A percentile compares a stretch with the other conserved stretches of the same genome.
phyloP scores from a whole-genome alignment of 805 yeast genomes.

The Metschnikowia arizonensis region DNA sequence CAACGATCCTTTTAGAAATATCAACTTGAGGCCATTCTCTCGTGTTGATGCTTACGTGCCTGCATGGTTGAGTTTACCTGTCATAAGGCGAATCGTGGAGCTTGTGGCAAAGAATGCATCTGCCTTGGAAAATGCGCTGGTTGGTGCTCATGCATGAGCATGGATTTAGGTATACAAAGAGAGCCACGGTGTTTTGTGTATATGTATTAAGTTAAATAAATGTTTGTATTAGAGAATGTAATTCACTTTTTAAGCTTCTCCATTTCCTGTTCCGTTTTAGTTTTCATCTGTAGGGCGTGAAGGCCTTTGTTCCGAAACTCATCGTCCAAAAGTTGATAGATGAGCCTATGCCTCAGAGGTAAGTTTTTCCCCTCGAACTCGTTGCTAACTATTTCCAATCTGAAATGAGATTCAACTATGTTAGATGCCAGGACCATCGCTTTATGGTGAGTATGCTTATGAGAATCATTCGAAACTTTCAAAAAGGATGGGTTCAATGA shows the following conservation, averaged over 20 bases:
- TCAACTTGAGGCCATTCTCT: conserved; percentile 71
- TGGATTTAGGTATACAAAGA: not conserved
- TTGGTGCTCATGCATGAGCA: conserved; percentile 3
- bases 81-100: conserved; percentile 82
- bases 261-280: conserved; percentile 64
- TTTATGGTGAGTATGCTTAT: conserved; percentile 83
- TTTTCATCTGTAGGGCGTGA: conserved; percentile 83
- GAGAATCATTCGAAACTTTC: conserved; percentile 72
- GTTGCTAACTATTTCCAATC: conserved; percentile 68
- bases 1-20: conserved; percentile 77
- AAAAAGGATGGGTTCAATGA: conserved; percentile 44
- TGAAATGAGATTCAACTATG: conserved; percentile 75
- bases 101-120: conserved; percentile 80
- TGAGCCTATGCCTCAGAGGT: conserved; percentile 74
- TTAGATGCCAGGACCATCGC: conserved; percentile 73
- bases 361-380: conserved; percentile 58
- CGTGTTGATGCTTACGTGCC: conserved; percentile 90
- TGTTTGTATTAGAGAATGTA: not conserved
- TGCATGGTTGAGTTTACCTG: conserved; percentile 87
- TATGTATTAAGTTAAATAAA: not conserved
- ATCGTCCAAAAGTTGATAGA: conserved; percentile 64
- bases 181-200: not conserved
- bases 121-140: conserved; percentile 47
- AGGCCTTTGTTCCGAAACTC: conserved; percentile 70
- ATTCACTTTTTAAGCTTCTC: conserved; percentile 10